Percentiles rank a stretch among this genome's conserved stretches.
Evolutionary conservation across 169 alveolate species (phyloP).

Genomic region (Babesia sp.): DNA sequence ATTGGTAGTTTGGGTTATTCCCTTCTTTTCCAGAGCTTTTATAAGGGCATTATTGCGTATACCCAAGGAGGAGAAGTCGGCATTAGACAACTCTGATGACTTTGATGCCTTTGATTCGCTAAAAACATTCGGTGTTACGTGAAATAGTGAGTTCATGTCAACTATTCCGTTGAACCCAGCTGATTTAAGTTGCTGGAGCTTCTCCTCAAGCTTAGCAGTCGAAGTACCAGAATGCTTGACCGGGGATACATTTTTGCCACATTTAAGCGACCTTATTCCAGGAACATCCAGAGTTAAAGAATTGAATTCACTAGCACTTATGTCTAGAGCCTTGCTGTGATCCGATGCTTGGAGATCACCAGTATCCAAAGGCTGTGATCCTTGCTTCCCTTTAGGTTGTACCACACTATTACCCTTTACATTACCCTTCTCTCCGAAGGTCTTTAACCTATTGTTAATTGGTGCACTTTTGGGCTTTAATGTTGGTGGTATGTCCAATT

Average conservation of each 20-base stretch:
- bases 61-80: slow-evolving; percentile 40
- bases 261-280: slow-evolving; percentile 3
- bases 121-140: slow-evolving; percentile 1
- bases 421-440: not conserved
- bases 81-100: not conserved
- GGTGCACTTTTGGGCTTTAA: not conserved
- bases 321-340: not conserved
- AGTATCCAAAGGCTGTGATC: not conserved
- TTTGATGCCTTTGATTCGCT: not conserved
- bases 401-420: not conserved
- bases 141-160: slow-evolving; percentile 55
- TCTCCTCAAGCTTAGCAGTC: not conserved
- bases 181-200: slow-evolving; percentile 11
- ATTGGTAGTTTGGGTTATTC: slow-evolving; percentile 32
- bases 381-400: not conserved
- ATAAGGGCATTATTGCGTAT: slow-evolving; percentile 23
- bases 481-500: slow-evolving; percentile 7
- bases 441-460: not conserved
- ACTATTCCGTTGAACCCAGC: slow-evolving; percentile 49
- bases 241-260: not conserved
- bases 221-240: not conserved
- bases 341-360: not conserved
- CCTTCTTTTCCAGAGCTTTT: slow-evolving; percentile 14
- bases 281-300: slow-evolving; percentile 4
- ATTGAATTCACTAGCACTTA: slow-evolving; percentile 13